Base-by-base conservation (phyloP, 2,329 filamentous ascomycete genomes). In the Fusarium chlamydosporum region DNA sequence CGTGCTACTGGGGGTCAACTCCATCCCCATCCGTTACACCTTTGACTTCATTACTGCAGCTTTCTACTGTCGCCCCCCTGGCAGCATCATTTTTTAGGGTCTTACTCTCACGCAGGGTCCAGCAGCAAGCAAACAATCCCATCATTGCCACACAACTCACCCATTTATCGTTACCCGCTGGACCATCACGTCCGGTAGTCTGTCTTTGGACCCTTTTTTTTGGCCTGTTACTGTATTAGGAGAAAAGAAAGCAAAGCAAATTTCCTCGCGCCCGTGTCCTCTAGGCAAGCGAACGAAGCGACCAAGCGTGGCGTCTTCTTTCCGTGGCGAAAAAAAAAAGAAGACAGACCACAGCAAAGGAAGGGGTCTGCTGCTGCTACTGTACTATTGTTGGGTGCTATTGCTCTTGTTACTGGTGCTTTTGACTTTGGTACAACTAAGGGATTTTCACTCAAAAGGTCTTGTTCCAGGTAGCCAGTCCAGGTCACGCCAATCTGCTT, bases 401-500 rank as follows among this genome's bases (percentile, higher is more conserved):
- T 9, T 29, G 29, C 10, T 29, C 3, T 12, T 26, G 20, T 18
- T 41, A 13, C 18, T 23, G 13, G 38, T 41, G 38, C 18, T 23
- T 23, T 41, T 38, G 29, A 9, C 29, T 41, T 51, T 51, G 47
- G 47, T 51, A n/a, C 34, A 51, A 51, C 47, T 37, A 50, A 63
- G n/a, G 53, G 51, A 52, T 61, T 69, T 69, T 66, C 31, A 15
- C 51, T 33, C 56, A 34, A 40, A 50, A 45, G 26, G 50, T 55
- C 47, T 48, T 51, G 50, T 35, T 38, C 47, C 47, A 51, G 47
- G 47, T 51, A 51, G 47, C 23, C 23, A 23, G 23, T 23, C 48
- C 47, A 55, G 23, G 54, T 60, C 65, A 66, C 47, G 61, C 55
- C 56, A 27, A 61, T 62, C 66, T 68, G 61, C 61, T 42, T 68